A percentile compares a stretch with the other conserved stretches of the same genome.
Conservation (phyloP, 805 yeast species). For the Yamadazyma insecticola region DNA sequence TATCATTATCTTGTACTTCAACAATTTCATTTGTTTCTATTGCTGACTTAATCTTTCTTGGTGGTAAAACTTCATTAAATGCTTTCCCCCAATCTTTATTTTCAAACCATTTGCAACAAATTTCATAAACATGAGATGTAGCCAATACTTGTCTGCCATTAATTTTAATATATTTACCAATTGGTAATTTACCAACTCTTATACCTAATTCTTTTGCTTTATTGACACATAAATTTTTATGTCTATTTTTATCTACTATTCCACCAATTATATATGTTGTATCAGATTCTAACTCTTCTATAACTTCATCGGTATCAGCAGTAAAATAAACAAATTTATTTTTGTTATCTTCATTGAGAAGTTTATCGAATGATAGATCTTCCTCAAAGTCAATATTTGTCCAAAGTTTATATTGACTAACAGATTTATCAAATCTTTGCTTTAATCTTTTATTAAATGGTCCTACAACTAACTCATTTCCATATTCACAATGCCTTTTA, state of each 20-base stretch:
- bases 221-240: slow-evolving; percentile 71
- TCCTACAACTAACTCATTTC: slow-evolving; percentile 56
- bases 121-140: slow-evolving; percentile 91
- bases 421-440: slow-evolving; percentile 60
- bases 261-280: slow-evolving; percentile 89
- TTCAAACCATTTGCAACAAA: slow-evolving; percentile 78
- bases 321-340: slow-evolving; percentile 63
- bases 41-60: slow-evolving; percentile 48
- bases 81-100: slow-evolving; percentile 78
- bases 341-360: slow-evolving; percentile 19
- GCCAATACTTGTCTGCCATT: slow-evolving; percentile 88
- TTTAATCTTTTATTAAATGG: slow-evolving; percentile 57
- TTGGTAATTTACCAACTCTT: slow-evolving; percentile 75
- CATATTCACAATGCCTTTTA: slow-evolving; percentile 56
- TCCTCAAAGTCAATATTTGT: slow-evolving; percentile 50
- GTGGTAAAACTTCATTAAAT: slow-evolving; percentile 83
- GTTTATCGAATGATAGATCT: slow-evolving; percentile 26
- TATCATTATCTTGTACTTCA: slow-evolving; percentile 2
- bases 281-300: slow-evolving; percentile 61
- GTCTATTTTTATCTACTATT: slow-evolving; percentile 91
- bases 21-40: not conserved
- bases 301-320: slow-evolving; percentile 76
- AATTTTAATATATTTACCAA: slow-evolving; percentile 75
- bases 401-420: slow-evolving; percentile 66
- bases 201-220: slow-evolving; percentile 76